Percentiles rank a stretch among this genome's conserved stretches.
These are phyloP conservation scores for Moesziomyces sp. DNA, from an alignment of 1,284 basidiomycete species.

Conservation along the genomic window DNA sequence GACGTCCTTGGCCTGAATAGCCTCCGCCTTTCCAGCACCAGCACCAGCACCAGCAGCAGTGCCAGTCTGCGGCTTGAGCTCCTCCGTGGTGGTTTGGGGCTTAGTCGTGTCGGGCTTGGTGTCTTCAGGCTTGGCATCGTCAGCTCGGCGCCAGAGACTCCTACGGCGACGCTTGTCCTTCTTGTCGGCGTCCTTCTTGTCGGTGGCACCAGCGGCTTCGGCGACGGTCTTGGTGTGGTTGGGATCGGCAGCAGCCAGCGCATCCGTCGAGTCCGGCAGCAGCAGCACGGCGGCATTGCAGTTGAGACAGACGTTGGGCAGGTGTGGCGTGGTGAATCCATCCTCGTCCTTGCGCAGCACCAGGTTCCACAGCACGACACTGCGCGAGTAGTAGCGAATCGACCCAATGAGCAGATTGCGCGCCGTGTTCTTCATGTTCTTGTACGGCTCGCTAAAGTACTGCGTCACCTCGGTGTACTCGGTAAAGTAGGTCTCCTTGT, in stretches of 20 bases:
- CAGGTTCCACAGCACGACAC: constrained; percentile 51
- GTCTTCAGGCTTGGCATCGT: not conserved
- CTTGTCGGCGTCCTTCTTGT: not conserved
- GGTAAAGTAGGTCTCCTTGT: constrained; percentile 37
- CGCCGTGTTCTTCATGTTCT: constrained; percentile 51
- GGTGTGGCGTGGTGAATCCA: constrained; percentile 50
- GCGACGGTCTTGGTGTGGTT: constrained; percentile 16
- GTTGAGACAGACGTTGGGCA: constrained; percentile 49
- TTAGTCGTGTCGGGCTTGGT: too few relatives aligned
- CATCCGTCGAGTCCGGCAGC: constrained; percentile 30
- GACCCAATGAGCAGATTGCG: constrained; percentile 39
- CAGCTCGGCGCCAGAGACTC: not conserved
- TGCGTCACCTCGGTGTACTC: constrained; percentile 54
- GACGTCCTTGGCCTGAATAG: constrained; percentile 10
- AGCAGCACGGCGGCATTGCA: constrained; percentile 51
- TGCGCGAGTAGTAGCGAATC: constrained; percentile 33
- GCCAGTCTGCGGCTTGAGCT: not conserved
- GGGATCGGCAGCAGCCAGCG: constrained; percentile 8
- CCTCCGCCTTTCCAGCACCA: not conserved
- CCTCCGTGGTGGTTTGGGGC: too few relatives aligned
- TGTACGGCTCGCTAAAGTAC: constrained; percentile 51
- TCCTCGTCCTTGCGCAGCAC: constrained; percentile 50
- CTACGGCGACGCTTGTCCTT: not conserved
- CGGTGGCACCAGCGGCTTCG: constrained; percentile 4
- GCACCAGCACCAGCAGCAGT: not conserved